Evolutionary conservation across 2,329 filamentous ascomycete species (phyloP), one percentile per base, ranked within the genome.

Genomic region (Microascus cirrosus): DNA sequence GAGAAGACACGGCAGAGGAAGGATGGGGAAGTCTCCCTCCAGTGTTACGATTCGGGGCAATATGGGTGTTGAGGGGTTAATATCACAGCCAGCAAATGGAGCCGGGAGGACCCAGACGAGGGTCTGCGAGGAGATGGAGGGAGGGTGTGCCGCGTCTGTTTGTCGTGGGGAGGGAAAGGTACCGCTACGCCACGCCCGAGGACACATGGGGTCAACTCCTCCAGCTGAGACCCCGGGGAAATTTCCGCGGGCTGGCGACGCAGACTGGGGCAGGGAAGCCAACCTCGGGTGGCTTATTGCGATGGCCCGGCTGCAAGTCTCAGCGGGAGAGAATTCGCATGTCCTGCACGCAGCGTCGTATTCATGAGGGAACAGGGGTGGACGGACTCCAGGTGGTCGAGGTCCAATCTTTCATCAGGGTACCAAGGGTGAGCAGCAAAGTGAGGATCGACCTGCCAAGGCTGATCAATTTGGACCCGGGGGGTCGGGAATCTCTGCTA

Each of bases 11-110:
- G 32, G 55, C 45, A 52, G 48, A 25, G 48, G 13, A 53, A 22
- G 48, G 39, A 39, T 24, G 34, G 55, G 22, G 12, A 5, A 25
- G 55, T n/a, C 13, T 13, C 18, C 24, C 34, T 15, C 18, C 55
- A 51, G 42, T 24, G 42, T 15, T 28, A 20, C 28, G 45, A 28
- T 53, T 42, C n/a, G 36, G 28, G 22, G 55, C 32, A 57, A 57
- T 57, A 57, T 57, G 55, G 55, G 55, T 42, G 55, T 53, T 57
- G 55, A 57, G 55, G 55, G 55, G 55, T 53, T 57, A 57, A 57
- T 57, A 57, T 57, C 50, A 18, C 45, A 53, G 28, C 34, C 12
- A 39, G 34, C 55, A 53, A 39, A 57, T 57, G 32, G 55, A 48
- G 55, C 52, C 32, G 55, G 55, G 22, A 52, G 55, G 20, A 48